Percentiles rank a stretch among this genome's conserved stretches.
Evolutionary conservation across 805 yeast species (phyloP).

Genomic region (Kuraishia capsulata): DNA sequence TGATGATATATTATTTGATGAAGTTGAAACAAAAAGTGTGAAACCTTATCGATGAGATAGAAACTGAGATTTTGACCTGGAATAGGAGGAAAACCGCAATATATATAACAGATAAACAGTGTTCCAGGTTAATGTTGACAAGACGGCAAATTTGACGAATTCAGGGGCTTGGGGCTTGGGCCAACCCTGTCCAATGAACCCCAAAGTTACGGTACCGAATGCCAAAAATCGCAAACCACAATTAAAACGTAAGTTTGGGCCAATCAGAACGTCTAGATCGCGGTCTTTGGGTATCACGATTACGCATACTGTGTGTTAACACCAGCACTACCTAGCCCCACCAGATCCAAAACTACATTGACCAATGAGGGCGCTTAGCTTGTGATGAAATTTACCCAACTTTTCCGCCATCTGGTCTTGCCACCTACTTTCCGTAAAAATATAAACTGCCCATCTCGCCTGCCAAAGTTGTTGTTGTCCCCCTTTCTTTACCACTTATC

Average conservation of each 20-base stretch:
- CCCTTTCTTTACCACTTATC: too few relatives aligned
- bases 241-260: background rate
- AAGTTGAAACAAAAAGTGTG: conserved; percentile 6
- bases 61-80: background rate
- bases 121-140: too few relatives aligned
- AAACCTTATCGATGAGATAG: conserved; percentile 3
- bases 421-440: too few relatives aligned
- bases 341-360: too few relatives aligned
- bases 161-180: too few relatives aligned
- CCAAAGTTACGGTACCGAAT: too few relatives aligned
- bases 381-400: background rate
- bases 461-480: too few relatives aligned
- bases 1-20: conserved; percentile 27
- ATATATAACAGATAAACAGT: too few relatives aligned
- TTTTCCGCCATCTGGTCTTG: too few relatives aligned
- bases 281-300: background rate
- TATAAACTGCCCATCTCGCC: too few relatives aligned
- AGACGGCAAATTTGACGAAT: too few relatives aligned
- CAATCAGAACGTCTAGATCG: background rate
- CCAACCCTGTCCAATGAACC: too few relatives aligned
- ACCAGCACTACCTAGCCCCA: background rate
- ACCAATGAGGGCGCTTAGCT: background rate
- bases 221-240: background rate
- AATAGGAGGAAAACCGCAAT: background rate
- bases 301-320: background rate